phyloP scores from a whole-genome alignment of 306 rosid genomes.

The Inga leiocalycina region DNA sequence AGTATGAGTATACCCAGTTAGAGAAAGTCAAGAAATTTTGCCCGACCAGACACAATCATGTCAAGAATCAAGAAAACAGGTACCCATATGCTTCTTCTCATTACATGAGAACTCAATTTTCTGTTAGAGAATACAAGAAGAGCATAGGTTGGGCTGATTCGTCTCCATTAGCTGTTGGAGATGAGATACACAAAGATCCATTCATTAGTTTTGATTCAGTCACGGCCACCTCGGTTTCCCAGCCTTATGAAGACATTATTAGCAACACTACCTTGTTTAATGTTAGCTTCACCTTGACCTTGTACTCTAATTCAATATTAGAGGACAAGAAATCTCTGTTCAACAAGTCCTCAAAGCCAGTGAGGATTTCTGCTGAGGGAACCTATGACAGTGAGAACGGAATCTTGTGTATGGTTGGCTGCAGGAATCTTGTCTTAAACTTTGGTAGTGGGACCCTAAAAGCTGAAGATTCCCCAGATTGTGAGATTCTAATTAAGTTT shows the following conservation, averaged over 20 bases:
- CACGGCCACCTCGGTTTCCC: not conserved
- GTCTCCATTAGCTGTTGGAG: slow-evolving; percentile 43
- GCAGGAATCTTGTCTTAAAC: slow-evolving; percentile 30
- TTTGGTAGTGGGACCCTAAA: slow-evolving; percentile 1
- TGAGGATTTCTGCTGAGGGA: slow-evolving; percentile 50
- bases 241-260: not conserved
- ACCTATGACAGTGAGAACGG: slow-evolving; percentile 48
- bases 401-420: slow-evolving; percentile 61
- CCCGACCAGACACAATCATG: slow-evolving; percentile 13
- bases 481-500: slow-evolving; percentile 44
- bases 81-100: slow-evolving; percentile 27
- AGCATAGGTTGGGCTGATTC: slow-evolving; percentile 37
- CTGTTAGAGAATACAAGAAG: slow-evolving; percentile 28
- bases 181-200: not conserved
- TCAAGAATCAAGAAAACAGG: slow-evolving; percentile 9
- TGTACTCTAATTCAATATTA: not conserved
- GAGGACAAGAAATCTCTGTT: not conserved
- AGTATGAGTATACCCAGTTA: slow-evolving; percentile 56
- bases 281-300: slow-evolving; percentile 37
- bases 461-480: slow-evolving; percentile 37
- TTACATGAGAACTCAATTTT: slow-evolving; percentile 42
- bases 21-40: slow-evolving; percentile 45
- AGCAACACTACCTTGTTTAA: slow-evolving; percentile 22
- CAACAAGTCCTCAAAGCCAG: not conserved
- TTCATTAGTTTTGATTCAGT: not conserved